These are phyloP conservation scores for Tremella mesenterica DNA, from an alignment of 768 basidiomycete species.

Conservation along the genomic window DNA sequence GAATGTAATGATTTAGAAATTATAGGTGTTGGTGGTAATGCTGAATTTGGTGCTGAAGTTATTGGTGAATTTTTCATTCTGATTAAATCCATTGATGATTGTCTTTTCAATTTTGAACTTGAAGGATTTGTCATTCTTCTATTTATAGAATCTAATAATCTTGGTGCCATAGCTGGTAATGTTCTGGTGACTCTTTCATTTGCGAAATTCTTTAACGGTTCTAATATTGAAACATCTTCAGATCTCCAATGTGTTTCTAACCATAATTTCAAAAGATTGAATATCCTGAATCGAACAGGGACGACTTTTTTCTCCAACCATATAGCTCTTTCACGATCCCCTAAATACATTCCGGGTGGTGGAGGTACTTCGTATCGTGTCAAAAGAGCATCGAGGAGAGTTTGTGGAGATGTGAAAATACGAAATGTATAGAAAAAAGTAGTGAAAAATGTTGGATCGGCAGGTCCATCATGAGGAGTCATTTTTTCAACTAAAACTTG, in stretches of 20 bases:
- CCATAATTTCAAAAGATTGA: conserved; percentile 91
- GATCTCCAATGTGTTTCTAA: conserved; percentile 80
- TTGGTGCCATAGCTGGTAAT: conserved; percentile 41
- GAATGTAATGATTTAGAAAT: conserved; percentile 71
- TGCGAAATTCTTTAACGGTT: conserved; percentile 39
- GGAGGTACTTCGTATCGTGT: conserved; percentile 66
- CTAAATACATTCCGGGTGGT: conserved; percentile 53
- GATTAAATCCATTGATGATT: conserved; percentile 46
- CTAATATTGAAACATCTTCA: conserved; percentile 59
- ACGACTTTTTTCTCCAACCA: conserved; percentile 85
- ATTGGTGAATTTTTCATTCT: conserved; percentile 47
- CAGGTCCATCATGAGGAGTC: conserved; percentile 86
- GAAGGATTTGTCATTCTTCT: conserved; percentile 14
- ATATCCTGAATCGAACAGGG: conserved; percentile 80
- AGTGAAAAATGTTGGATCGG: conserved; percentile 73
- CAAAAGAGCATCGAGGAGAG: conserved; percentile 69
- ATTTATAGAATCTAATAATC: conserved; percentile 42
- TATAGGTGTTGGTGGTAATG: conserved; percentile 72
- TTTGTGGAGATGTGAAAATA: conserved; percentile 68
- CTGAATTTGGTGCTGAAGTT: conserved; percentile 44
- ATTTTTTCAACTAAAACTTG: conserved; percentile 88
- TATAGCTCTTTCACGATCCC: conserved; percentile 44
- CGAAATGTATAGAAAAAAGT: conserved; percentile 96
- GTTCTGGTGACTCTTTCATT: conserved; percentile 30
- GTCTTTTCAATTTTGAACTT: background rate